Evolutionary conservation across 371 early-diverging fungal species (phyloP).

Genomic region (Dinochytrium kinnereticum): DNA sequence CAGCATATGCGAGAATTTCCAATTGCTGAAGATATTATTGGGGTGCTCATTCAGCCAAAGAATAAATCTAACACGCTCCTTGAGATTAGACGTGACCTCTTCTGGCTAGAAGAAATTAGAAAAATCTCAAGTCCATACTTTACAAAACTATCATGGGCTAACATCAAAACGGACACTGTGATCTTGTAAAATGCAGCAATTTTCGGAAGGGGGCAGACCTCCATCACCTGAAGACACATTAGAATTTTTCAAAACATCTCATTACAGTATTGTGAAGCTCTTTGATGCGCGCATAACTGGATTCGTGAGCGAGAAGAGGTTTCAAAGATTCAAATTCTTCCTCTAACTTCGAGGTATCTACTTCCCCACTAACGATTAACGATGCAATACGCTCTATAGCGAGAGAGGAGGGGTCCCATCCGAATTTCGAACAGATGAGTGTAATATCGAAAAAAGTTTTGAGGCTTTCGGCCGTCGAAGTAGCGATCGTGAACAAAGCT

Average conservation of each 20-base stretch:
- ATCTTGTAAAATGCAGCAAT: too few relatives aligned
- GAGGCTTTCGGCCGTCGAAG: background rate
- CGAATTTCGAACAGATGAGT: background rate
- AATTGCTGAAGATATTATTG: constrained; percentile 2
- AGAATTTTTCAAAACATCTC: too few relatives aligned
- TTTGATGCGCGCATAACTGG: too few relatives aligned
- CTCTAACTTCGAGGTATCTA: background rate
- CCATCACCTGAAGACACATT: too few relatives aligned
- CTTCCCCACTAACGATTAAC: background rate
- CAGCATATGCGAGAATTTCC: background rate
- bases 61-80: background rate
- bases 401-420: background rate
- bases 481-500: background rate
- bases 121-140: too few relatives aligned
- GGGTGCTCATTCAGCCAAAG: background rate
- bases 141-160: too few relatives aligned
- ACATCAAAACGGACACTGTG: too few relatives aligned
- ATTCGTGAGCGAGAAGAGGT: background rate
- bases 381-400: background rate
- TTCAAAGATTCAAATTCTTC: background rate
- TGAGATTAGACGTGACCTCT: background rate
- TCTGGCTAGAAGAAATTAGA: too few relatives aligned
- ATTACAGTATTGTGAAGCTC: too few relatives aligned
- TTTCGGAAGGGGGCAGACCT: too few relatives aligned
- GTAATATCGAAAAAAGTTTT: background rate